phyloP scores from a whole-genome alignment of 2,329 filamentous ascomycete genomes.

The Cladophialophora carrionii region DNA sequence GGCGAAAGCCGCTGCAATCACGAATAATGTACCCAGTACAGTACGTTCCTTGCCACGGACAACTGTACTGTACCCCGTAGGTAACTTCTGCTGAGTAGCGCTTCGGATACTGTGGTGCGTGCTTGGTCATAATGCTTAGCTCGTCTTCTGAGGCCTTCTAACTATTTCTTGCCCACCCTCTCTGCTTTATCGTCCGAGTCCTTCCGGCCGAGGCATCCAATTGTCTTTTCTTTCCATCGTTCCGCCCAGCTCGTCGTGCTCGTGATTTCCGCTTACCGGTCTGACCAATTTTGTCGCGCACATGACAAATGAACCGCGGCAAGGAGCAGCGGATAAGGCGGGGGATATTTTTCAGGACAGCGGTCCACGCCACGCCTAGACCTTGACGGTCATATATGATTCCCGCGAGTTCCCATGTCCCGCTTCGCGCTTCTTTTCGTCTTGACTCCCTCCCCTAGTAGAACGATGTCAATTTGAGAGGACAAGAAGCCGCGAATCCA shows the following conservation, averaged over 20 bases:
- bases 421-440: conserved; percentile 13
- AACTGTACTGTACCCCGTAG: too few relatives aligned
- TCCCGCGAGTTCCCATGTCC: conserved; percentile 16
- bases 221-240: background rate
- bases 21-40: background rate
- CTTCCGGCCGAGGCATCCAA: conserved; percentile 18
- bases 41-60: background rate
- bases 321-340: conserved; percentile 7
- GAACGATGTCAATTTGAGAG: conserved; percentile 1
- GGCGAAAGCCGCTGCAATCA: background rate
- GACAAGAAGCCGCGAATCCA: background rate
- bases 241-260: background rate
- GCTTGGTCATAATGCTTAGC: background rate
- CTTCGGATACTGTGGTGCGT: background rate
- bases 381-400: conserved; percentile 19
- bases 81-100: too few relatives aligned
- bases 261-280: background rate
- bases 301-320: conserved; percentile 32
- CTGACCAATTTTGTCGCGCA: conserved; percentile 33
- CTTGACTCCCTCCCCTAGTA: background rate
- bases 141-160: conserved; percentile 1
- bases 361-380: background rate
- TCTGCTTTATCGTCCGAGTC: conserved; percentile 15
- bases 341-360: background rate
- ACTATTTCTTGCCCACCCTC: background rate